Conservation (phyloP, 345 rosid genomes). For the Hirschfeldia incana region DNA sequence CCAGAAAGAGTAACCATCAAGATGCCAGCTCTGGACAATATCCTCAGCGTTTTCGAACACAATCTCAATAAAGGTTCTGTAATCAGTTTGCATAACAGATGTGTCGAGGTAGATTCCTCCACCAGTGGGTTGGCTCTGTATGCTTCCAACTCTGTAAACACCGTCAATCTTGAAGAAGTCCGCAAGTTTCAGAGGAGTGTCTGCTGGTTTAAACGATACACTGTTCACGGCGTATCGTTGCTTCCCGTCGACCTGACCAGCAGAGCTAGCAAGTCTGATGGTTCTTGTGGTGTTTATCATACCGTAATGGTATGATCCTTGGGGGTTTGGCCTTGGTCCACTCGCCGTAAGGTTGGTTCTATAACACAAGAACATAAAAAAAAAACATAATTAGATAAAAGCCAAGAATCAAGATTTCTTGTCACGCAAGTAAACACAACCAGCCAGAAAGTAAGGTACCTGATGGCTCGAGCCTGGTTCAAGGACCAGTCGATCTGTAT, state of each 20-base stretch:
- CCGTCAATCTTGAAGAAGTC: constrained; percentile 85
- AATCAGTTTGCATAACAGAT: constrained; percentile 67
- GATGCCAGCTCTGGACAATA: constrained; percentile 88
- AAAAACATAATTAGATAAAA: not conserved
- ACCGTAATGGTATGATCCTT: constrained; percentile 98
- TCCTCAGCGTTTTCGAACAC: constrained; percentile 71
- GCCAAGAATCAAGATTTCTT: not conserved
- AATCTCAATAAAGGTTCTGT: constrained; percentile 75
- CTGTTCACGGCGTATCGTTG: constrained; percentile 91
- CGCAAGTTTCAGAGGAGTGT: constrained; percentile 92
- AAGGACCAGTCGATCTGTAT: constrained; percentile 82
- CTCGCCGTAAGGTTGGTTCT: constrained; percentile 86
- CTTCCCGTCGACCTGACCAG: constrained; percentile 82
- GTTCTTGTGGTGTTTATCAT: constrained; percentile 75
- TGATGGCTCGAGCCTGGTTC: constrained; percentile 91
- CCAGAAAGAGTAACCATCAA: constrained; percentile 82
- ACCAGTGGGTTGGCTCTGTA: constrained; percentile 67
- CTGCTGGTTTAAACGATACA: constrained; percentile 67
- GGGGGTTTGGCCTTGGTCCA: constrained; percentile 99
- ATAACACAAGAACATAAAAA: constrained; percentile 15
- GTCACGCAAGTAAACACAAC: not conserved
- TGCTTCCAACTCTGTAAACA: constrained; percentile 69
- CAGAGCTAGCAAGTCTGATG: constrained; percentile 67
- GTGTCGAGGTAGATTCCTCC: constrained; percentile 85
- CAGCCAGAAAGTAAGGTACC: constrained; percentile 37